Percentiles rank a stretch among this genome's conserved stretches.
These are phyloP conservation scores for Thalassiosira oceanica DNA, from an alignment of 352 stramenopile species.

Conservation along the genomic window DNA sequence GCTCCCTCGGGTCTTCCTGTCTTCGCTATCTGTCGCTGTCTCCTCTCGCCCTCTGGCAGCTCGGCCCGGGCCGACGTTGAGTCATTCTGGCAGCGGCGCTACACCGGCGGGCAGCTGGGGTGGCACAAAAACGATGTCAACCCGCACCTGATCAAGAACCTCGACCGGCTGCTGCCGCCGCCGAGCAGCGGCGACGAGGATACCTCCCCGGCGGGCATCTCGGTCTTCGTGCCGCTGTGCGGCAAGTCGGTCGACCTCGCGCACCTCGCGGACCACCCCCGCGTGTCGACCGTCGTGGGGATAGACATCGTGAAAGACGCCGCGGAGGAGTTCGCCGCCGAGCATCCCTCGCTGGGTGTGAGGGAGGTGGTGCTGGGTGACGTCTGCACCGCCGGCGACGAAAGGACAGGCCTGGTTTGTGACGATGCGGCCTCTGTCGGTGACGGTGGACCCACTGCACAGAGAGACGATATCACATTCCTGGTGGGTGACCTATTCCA, in stretches of 20 bases:
- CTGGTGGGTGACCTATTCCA: constrained; percentile 68
- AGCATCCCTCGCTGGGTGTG: constrained; percentile 33
- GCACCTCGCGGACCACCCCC: constrained; percentile 46
- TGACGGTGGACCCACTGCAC: constrained; percentile 7
- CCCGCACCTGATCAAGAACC: constrained; percentile 39
- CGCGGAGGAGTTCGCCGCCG: constrained; percentile 58
- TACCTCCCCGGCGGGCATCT: constrained; percentile 6
- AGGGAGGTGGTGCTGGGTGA: constrained; percentile 4
- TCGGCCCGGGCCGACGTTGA: no score
- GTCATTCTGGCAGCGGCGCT: no score
- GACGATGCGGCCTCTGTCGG: no score
- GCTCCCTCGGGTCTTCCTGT: no score
- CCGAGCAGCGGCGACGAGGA: background rate
- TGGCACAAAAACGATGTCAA: constrained; percentile 62
- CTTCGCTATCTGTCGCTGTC: no score
- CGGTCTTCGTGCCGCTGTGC: constrained; percentile 73
- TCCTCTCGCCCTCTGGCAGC: no score
- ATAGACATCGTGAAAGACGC: constrained; percentile 68
- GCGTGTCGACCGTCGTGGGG: constrained; percentile 57
- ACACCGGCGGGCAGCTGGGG: constrained; percentile 32
- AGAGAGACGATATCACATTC: constrained; percentile 55
- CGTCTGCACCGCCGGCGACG: no score
- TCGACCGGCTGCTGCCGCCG: constrained; percentile 13
- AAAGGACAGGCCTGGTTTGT: no score
- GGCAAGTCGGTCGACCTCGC: constrained; percentile 77